Evolutionary conservation across 2,329 filamentous ascomycete genomes (phyloP).

Genomic region (Magnaporthiopsis poae): DNA sequence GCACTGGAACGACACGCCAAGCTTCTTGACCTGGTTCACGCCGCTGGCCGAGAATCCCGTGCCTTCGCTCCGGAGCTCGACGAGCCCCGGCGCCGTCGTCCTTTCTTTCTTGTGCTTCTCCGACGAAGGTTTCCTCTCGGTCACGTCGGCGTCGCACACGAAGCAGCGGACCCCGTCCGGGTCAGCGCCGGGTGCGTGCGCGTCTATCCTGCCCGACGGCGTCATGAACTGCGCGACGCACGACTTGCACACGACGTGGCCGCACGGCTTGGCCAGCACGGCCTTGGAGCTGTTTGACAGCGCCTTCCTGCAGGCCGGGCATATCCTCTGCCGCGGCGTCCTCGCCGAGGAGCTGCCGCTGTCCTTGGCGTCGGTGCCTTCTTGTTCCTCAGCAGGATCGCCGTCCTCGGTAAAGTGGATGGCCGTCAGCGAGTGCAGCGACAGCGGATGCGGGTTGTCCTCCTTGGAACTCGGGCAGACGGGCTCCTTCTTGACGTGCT

Average conservation of each 20-base stretch:
- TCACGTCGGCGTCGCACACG: constrained; percentile 76
- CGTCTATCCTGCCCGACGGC: constrained; percentile 43
- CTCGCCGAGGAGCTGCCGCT: constrained; percentile 15
- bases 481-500: constrained; percentile 56
- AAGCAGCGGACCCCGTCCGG: constrained; percentile 58
- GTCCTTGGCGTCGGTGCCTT: neutral
- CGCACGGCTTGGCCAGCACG: constrained; percentile 75
- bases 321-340: constrained; percentile 35
- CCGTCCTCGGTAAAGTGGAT: constrained; percentile 66
- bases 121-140: constrained; percentile 27
- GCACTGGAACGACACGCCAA: constrained; percentile 42
- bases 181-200: constrained; percentile 44
- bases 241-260: constrained; percentile 78
- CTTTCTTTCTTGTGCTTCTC: constrained; percentile 39
- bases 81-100: constrained; percentile 59
- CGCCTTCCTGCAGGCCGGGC: constrained; percentile 75
- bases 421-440: constrained; percentile 65
- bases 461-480: constrained; percentile 66
- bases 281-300: constrained; percentile 76
- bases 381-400: no score
- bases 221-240: constrained; percentile 79
- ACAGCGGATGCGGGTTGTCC: constrained; percentile 60
- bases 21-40: constrained; percentile 67
- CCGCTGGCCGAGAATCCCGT: constrained; percentile 90
- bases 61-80: constrained; percentile 74